These are phyloP conservation scores for Pythium inflatum DNA, from an alignment of 352 stramenopile genomes.

Conservation along the genomic window DNA sequence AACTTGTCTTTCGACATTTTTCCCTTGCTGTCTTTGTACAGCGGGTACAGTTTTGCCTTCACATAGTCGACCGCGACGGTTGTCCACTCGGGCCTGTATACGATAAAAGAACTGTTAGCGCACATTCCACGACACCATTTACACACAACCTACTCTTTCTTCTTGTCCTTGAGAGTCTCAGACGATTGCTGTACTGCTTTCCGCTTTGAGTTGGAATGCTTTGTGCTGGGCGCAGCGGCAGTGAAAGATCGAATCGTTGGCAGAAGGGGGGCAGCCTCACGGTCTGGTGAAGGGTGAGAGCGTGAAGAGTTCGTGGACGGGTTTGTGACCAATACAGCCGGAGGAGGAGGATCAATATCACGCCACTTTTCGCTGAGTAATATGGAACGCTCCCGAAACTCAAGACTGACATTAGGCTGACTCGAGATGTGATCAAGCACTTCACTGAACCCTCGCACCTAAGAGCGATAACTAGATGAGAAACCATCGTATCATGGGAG, in stretches of 20 bases:
- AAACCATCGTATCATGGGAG: neutral
- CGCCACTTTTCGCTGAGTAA: conserved; percentile 31
- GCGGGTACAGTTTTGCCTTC: conserved; percentile 78
- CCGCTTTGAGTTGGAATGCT: neutral
- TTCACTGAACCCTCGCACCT: conserved; percentile 22
- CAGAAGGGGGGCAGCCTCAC: neutral
- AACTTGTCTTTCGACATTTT: conserved; percentile 77
- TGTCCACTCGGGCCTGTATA: conserved; percentile 51
- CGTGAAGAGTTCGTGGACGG: neutral
- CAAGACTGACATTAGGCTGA: conserved; percentile 12
- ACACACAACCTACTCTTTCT: conserved; percentile 14
- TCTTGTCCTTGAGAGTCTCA: neutral
- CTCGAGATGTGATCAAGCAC: conserved; percentile 18
- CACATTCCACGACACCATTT: too few relatives aligned
- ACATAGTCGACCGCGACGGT: conserved; percentile 72
- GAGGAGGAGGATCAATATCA: conserved; percentile 20
- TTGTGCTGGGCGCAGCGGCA: neutral
- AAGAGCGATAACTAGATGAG: too few relatives aligned
- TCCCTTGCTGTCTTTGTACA: conserved; percentile 67
- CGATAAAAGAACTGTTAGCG: neutral
- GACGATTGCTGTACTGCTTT: neutral
- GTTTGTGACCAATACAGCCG: neutral
- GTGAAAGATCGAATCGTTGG: conserved; percentile 22
- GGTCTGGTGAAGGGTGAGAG: neutral
- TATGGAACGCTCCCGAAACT: conserved; percentile 24